These are phyloP conservation scores for Vigna mungo DNA, from an alignment of 306 rosid genomes.

Conservation along the genomic window DNA sequence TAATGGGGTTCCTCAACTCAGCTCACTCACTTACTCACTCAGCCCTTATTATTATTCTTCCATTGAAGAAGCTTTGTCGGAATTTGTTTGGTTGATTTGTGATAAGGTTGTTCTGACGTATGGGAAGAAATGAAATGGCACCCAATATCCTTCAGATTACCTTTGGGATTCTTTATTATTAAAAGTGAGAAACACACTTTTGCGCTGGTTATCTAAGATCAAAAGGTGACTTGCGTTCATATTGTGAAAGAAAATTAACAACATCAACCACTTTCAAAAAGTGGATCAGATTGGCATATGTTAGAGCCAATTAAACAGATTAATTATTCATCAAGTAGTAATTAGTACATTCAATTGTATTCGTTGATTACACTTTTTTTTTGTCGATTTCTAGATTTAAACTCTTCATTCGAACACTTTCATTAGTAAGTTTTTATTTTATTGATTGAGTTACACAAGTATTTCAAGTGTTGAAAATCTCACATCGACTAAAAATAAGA, in stretches of 20 bases:
- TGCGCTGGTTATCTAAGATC: constrained; percentile 38
- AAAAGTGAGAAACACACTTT: constrained; percentile 42
- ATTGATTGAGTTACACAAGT: too few species aligned
- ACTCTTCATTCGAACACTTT: too few species aligned
- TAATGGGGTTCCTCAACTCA: constrained; percentile 33
- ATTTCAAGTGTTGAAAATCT: too few species aligned
- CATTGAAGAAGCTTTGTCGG: constrained; percentile 20
- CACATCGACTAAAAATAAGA: too few species aligned
- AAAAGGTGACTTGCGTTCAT: constrained; percentile 49
- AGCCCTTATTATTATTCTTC: background rate
- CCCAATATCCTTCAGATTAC: constrained; percentile 41
- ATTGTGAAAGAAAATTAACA: constrained; percentile 31
- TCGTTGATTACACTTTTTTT: too few species aligned
- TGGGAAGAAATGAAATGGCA: constrained; percentile 14
- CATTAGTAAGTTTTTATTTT: too few species aligned
- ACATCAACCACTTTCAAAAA: background rate
- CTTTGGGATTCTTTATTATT: constrained; percentile 39
- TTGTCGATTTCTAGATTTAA: too few species aligned
- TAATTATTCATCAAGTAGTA: too few species aligned
- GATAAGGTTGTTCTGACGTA: constrained; percentile 48
- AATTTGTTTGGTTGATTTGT: constrained; percentile 43
- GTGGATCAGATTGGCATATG: constrained; percentile 30
- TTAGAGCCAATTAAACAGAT: constrained; percentile 13
- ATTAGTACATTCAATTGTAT: too few species aligned
- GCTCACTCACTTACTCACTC: constrained; percentile 11